A percentile compares a stretch with the other conserved stretches of the same genome.
Conservation (phyloP, 2,329 filamentous ascomycete species). For the Gaeumannomyces sp. region DNA sequence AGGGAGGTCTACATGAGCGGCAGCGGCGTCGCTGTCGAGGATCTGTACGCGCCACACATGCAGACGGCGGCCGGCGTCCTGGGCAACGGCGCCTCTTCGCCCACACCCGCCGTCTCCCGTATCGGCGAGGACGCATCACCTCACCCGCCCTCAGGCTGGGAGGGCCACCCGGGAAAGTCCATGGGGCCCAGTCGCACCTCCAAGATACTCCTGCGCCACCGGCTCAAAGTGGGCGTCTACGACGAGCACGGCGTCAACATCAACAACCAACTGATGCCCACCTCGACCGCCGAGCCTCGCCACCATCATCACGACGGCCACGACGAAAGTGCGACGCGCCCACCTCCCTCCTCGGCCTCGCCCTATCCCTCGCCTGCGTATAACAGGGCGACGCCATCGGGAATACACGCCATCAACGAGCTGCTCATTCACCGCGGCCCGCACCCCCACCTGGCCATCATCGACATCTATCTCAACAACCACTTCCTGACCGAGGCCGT, state of each 20-base stretch:
- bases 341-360: conserved; percentile 15
- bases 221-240: conserved; percentile 81
- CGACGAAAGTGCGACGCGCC: conserved; percentile 11
- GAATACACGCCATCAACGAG: conserved; percentile 80
- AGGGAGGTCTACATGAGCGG: conserved; percentile 84
- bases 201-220: conserved; percentile 78
- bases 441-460: conserved; percentile 82
- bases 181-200: conserved; percentile 70
- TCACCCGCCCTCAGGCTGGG: conserved; percentile 49
- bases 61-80: conserved; percentile 27
- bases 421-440: conserved; percentile 87
- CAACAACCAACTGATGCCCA: conserved; percentile 44
- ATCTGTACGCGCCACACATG: conserved; percentile 33
- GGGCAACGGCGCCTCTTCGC: conserved; percentile 13
- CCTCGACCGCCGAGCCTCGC: conserved; percentile 37
- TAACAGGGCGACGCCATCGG: conserved; percentile 24
- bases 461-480: conserved; percentile 85
- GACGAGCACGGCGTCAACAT: conserved; percentile 59
- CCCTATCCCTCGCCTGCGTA: background rate
- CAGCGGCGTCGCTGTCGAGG: conserved; percentile 43
- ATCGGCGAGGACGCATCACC: conserved; percentile 15
- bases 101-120: conserved; percentile 1
- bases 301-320: conserved; percentile 15
- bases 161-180: conserved; percentile 68
- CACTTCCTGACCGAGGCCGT: conserved; percentile 90